These are phyloP conservation scores for Pseudogymnoascus sp. DNA, from an alignment of 2,329 filamentous ascomycete species.

Conservation along the genomic window DNA sequence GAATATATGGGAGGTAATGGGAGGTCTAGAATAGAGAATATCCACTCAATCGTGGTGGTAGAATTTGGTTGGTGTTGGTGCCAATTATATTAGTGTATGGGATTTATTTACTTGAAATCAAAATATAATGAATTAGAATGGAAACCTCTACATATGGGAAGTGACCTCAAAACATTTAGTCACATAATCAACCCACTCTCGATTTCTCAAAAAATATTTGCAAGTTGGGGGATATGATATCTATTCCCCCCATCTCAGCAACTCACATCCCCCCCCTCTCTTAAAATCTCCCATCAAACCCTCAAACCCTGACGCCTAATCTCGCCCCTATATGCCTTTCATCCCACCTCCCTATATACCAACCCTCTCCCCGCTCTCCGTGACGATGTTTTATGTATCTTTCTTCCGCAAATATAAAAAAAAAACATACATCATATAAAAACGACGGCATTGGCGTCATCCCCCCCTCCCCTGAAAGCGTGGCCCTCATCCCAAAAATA, in stretches of 20 bases:
- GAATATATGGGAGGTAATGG: not conserved
- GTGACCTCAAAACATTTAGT: not conserved
- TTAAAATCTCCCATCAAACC: no score
- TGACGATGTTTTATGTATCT: not conserved
- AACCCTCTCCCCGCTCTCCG: not conserved
- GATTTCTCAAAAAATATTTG: not conserved
- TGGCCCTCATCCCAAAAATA: not conserved
- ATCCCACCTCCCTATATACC: not conserved
- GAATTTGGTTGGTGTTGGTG: not conserved
- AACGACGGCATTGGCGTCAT: not conserved
- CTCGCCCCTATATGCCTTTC: not conserved
- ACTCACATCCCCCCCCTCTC: not conserved
- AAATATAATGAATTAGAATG: not conserved
- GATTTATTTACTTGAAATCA: not conserved
- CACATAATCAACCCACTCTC: not conserved
- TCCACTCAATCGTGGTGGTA: not conserved
- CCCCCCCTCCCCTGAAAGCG: not conserved
- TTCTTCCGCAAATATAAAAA: not conserved
- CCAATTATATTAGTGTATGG: not conserved
- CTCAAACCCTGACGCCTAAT: not conserved
- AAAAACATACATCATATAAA: constrained; percentile 2
- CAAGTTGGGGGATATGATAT: not conserved
- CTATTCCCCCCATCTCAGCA: not conserved
- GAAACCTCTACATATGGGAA: not conserved
- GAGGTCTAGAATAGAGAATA: not conserved